Evolutionary conservation across 352 stramenopile species (phyloP).

Genomic region (Pythium folliculosum): DNA sequence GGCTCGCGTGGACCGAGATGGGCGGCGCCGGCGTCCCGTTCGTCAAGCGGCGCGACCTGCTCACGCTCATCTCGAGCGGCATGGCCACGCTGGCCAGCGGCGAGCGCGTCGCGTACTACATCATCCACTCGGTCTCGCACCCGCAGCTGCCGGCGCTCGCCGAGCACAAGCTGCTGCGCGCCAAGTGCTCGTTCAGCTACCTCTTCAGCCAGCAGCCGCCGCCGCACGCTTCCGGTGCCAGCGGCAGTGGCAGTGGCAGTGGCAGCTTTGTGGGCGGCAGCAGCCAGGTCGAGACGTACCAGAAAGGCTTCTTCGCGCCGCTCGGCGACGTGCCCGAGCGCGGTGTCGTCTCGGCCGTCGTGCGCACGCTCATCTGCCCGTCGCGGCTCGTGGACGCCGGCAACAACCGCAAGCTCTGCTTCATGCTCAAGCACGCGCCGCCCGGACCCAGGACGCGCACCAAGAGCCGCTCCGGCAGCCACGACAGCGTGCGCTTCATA

Average conservation of each 20-base stretch:
- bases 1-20: slow-evolving; percentile 23
- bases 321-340: slow-evolving; percentile 22
- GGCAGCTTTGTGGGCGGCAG: not conserved
- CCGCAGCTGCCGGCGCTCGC: slow-evolving; percentile 14
- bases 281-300: slow-evolving; percentile 25
- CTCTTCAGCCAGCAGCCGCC: slow-evolving; percentile 21
- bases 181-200: slow-evolving; percentile 22
- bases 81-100: slow-evolving; percentile 1
- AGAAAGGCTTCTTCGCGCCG: slow-evolving; percentile 26
- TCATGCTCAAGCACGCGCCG: slow-evolving; percentile 21
- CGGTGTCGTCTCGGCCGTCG: slow-evolving; percentile 17
- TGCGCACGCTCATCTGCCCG: slow-evolving; percentile 9
- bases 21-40: slow-evolving; percentile 20
- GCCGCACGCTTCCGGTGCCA: not conserved
- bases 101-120: slow-evolving; percentile 28
- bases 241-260: too few relatives aligned
- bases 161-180: slow-evolving; percentile 25
- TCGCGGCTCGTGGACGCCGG: slow-evolving; percentile 12
- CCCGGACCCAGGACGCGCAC: not conserved
- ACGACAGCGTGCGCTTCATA: not conserved
- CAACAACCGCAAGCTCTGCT: slow-evolving; percentile 23
- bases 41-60: slow-evolving; percentile 21
- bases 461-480: not conserved
- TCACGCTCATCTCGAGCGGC: slow-evolving; percentile 19
- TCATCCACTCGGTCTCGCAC: slow-evolving; percentile 29